Conservation (phyloP, 2,329 filamentous ascomycete genomes). For the Penicillium oxalicum region DNA sequence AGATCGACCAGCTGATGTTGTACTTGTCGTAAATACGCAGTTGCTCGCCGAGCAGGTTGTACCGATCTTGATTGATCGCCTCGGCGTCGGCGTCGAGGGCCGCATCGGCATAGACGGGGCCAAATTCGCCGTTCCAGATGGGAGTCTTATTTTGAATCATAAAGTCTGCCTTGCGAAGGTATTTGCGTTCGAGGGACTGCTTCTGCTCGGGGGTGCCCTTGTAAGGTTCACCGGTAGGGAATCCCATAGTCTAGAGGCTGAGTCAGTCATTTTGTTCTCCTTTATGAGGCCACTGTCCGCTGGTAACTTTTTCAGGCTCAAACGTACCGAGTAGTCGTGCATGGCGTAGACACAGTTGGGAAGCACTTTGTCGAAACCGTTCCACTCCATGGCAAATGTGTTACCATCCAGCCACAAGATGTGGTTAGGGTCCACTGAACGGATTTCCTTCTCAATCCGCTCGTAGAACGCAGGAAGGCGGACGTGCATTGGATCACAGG, state of each 20-base stretch:
- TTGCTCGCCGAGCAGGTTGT: constrained; percentile 45
- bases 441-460: constrained; percentile 43
- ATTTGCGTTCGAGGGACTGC: constrained; percentile 37
- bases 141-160: constrained; percentile 40
- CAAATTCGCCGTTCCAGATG: constrained; percentile 52
- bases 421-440: constrained; percentile 42
- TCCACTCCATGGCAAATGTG: constrained; percentile 44
- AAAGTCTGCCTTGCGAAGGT: constrained; percentile 45
- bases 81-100: constrained; percentile 28
- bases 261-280: neutral
- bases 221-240: constrained; percentile 38
- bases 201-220: constrained; percentile 41
- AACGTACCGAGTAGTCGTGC: constrained; percentile 38
- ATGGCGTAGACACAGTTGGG: constrained; percentile 44
- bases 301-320: too few relatives aligned
- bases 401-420: constrained; percentile 45
- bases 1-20: constrained; percentile 54
- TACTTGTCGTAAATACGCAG: constrained; percentile 49
- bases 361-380: constrained; percentile 38
- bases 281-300: too few relatives aligned
- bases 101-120: constrained; percentile 37
- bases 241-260: constrained; percentile 33
- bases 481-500: constrained; percentile 44
- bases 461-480: constrained; percentile 45
- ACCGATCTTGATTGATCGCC: constrained; percentile 41